Evolutionary conservation across 768 basidiomycete species (phyloP).

Genomic region (Rhodotorula babjevae): DNA sequence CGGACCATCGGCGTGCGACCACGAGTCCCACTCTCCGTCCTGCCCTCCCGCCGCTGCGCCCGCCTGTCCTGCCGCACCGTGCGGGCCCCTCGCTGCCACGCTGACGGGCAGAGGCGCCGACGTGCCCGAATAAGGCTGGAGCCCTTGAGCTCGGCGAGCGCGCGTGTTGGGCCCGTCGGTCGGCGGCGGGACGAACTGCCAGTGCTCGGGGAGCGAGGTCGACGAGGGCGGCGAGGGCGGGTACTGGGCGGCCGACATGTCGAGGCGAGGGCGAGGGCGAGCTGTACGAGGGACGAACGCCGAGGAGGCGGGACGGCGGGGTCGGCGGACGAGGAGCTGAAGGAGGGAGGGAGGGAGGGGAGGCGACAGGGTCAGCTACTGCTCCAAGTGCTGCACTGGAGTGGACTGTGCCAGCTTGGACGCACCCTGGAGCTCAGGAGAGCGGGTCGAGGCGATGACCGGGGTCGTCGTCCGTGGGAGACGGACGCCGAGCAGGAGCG

Average conservation of each 20-base stretch:
- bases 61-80: background rate
- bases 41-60: no score
- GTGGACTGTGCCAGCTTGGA: no score
- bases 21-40: background rate
- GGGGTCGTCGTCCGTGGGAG: no score
- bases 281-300: background rate
- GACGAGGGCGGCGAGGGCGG: conserved; percentile 13
- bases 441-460: no score
- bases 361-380: background rate
- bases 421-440: no score
- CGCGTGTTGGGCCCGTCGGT: conserved; percentile 30
- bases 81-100: background rate
- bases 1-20: background rate
- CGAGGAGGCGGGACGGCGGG: background rate
- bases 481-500: no score
- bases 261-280: background rate
- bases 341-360: background rate
- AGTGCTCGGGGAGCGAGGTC: conserved; percentile 24
- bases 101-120: background rate
- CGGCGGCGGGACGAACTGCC: conserved; percentile 23
- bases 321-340: no score
- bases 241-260: background rate
- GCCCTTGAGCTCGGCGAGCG: background rate
- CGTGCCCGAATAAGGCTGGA: conserved; percentile 12
- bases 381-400: no score